These are phyloP conservation scores for Dactylellina haptotyla DNA, from an alignment of 2,329 filamentous ascomycete genomes.

Conservation along the genomic window DNA sequence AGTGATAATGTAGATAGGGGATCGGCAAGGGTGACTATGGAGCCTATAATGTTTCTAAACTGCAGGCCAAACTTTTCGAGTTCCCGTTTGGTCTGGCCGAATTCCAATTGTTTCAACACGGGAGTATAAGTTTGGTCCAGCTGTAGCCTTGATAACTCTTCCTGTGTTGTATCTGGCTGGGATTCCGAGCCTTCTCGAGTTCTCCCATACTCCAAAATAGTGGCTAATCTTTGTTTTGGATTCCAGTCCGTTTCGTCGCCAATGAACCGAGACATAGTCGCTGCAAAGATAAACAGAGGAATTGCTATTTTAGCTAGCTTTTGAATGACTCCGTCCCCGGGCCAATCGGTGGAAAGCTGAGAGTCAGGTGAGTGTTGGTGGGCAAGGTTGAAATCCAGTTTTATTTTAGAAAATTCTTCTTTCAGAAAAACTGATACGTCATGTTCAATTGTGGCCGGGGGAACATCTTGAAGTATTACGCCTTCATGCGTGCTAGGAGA, in stretches of 20 bases:
- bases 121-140: conserved; percentile 16
- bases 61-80: background rate
- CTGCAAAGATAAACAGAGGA: conserved; percentile 58
- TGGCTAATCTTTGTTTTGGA: conserved; percentile 19
- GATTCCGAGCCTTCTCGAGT: background rate
- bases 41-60: conserved; percentile 6
- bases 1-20: background rate
- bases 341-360: conserved; percentile 37
- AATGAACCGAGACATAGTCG: conserved; percentile 58
- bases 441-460: conserved; percentile 50
- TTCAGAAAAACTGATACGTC: conserved; percentile 58
- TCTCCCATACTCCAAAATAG: conserved; percentile 1
- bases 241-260: background rate
- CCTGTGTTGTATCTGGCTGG: too few relatives aligned
- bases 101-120: conserved; percentile 2
- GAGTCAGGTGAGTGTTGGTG: background rate
- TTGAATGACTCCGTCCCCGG: conserved; percentile 47
- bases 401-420: conserved; percentile 51
- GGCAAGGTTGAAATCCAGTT: conserved; percentile 8
- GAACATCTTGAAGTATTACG: conserved; percentile 32
- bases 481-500: conserved; percentile 26
- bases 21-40: conserved; percentile 4
- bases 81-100: background rate
- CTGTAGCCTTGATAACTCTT: too few relatives aligned
- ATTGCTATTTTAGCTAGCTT: conserved; percentile 53